Evolutionary conservation across 768 basidiomycete species (phyloP), one percentile per base, ranked within the genome.

Genomic region (Leccinum aurantiacum): DNA sequence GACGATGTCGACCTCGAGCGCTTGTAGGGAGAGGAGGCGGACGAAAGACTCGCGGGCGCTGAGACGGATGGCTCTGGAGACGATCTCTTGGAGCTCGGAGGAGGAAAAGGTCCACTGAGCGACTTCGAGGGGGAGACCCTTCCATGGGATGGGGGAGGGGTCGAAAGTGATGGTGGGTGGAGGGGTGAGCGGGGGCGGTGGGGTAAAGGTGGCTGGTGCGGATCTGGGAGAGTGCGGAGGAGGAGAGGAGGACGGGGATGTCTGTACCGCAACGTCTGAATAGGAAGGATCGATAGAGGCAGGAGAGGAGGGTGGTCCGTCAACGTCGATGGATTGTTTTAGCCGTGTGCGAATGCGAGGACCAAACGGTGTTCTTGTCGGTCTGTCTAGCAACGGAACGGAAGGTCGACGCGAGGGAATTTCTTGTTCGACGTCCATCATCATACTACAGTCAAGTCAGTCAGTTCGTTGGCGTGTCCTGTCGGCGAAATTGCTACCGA

Each of bases 1-100:
- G 0, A 84, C 82, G 4, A 91, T 76, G 61, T 79, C 79, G 25
- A 71, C 77, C 61, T 90, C 88, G 58, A 90, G 76, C 15, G 82
- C 81, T 14, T 88, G 82, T 14, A 83, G 63, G 13, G 88, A 82
- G 22, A 92, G 78, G 10, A 92, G 77, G 4, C 89, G 88, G 53
- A 91, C 83, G 65, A 85, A 89, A 3, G 87, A 85, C 60, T 88
- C 87, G 60, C 80, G 78, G 0, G 88, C 84, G 10, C 88, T 88
- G 19, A 82, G 76, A 14, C 87, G 83, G 63, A 92, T 90, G 6
- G 88, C 87, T 7, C 83, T 79, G 31, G 89, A 86, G 19, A 90
- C 90, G 60, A 90, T 82, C 24, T 82, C 78, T 67, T 91, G 90
- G 31, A 91, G 80, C 62, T 82, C 74, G 14, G 71, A 31, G 1